Percentiles rank a stretch among this genome's conserved stretches.
Evolutionary conservation across 1,284 basidiomycete genomes (phyloP).

Genomic region (Ustanciosporium gigantosporum): DNA sequence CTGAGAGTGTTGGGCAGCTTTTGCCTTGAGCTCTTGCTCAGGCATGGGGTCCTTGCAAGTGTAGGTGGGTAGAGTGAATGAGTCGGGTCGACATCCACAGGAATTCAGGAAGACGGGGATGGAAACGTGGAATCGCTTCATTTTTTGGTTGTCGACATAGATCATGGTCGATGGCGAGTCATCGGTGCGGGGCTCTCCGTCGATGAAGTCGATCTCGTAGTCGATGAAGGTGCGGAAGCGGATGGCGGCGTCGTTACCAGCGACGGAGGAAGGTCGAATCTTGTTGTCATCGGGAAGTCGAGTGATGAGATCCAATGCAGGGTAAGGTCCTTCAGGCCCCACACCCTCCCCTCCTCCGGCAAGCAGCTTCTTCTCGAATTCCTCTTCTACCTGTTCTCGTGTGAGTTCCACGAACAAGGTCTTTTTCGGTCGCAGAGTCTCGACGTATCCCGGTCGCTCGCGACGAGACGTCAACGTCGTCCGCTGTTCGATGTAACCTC

Average conservation of each 20-base stretch:
- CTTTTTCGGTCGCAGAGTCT: slow-evolving; percentile 8
- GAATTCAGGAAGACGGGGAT: slow-evolving; percentile 14
- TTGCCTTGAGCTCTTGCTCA: slow-evolving; percentile 1
- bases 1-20: neutral
- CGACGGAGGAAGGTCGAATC: slow-evolving; percentile 18
- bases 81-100: slow-evolving; percentile 19
- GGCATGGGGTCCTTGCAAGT: slow-evolving; percentile 24
- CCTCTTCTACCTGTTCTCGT: slow-evolving; percentile 8
- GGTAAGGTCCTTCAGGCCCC: slow-evolving; percentile 10
- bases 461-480: slow-evolving; percentile 9
- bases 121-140: slow-evolving; percentile 27
- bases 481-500: slow-evolving; percentile 8
- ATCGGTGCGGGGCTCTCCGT: slow-evolving; percentile 4
- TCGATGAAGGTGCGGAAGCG: slow-evolving; percentile 17
- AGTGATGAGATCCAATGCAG: slow-evolving; percentile 9
- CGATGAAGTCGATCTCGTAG: slow-evolving; percentile 34
- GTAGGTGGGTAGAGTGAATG: slow-evolving; percentile 22
- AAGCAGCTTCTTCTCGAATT: slow-evolving; percentile 5
- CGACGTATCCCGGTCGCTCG: slow-evolving; percentile 6
- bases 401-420: slow-evolving; percentile 11
- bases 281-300: slow-evolving; percentile 20
- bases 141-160: slow-evolving; percentile 20
- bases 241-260: slow-evolving; percentile 21
- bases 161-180: slow-evolving; percentile 2
- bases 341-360: slow-evolving; percentile 11